Conservation (phyloP, 768 basidiomycete genomes). For the Tubosaeta brunneosetosa region DNA sequence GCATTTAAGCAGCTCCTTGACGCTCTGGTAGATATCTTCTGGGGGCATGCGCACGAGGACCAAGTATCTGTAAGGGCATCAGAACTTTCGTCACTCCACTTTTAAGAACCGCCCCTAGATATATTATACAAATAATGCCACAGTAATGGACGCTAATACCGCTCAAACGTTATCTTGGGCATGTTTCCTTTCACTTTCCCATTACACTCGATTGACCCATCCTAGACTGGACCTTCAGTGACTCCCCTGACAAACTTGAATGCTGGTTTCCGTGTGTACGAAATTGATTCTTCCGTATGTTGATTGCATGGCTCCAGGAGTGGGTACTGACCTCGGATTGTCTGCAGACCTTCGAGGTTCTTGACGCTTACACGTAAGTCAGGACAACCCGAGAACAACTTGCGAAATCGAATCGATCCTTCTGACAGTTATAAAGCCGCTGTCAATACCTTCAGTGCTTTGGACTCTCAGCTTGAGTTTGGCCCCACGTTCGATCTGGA, state of each 20-base stretch:
- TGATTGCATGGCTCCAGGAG: neutral
- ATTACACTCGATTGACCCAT: slow-evolving; percentile 2
- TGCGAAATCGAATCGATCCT: neutral
- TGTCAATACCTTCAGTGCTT: slow-evolving; percentile 51
- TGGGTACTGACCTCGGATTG: slow-evolving; percentile 1
- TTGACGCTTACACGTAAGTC: slow-evolving; percentile 73
- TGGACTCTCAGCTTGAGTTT: slow-evolving; percentile 50
- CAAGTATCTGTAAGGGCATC: slow-evolving; percentile 50
- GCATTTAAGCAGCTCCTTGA: slow-evolving; percentile 4
- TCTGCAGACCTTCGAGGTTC: slow-evolving; percentile 67
- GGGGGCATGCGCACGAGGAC: slow-evolving; percentile 74
- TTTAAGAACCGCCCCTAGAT: slow-evolving; percentile 38
- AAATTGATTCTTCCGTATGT: slow-evolving; percentile 52
- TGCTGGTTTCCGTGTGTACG: slow-evolving; percentile 57
- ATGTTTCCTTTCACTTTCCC: slow-evolving; percentile 12
- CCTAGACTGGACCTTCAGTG: slow-evolving; percentile 63
- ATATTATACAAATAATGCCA: slow-evolving; percentile 70
- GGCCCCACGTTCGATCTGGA: slow-evolving; percentile 63
- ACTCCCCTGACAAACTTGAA: slow-evolving; percentile 70
- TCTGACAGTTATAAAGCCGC: slow-evolving; percentile 56
- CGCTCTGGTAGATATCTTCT: slow-evolving; percentile 56
- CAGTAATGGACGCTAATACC: slow-evolving; percentile 48
- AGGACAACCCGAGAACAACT: neutral
- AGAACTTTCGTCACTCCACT: neutral
- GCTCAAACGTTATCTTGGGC: slow-evolving; percentile 55